Conservation (phyloP, 768 basidiomycete genomes). For the Lentinula aciculospora region DNA sequence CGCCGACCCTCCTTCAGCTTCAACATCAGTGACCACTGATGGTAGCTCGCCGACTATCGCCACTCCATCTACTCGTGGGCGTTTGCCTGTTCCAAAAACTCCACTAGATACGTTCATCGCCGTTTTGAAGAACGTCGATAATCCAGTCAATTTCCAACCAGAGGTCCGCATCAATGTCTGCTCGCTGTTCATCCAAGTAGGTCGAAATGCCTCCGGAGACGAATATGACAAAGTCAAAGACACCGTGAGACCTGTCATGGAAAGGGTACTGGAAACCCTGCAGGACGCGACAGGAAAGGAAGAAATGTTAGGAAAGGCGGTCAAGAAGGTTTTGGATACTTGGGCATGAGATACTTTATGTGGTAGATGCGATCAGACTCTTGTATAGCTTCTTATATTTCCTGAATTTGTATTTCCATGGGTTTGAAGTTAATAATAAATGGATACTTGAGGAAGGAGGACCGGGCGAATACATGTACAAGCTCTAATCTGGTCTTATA, state of each 20-base stretch:
- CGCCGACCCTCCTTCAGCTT: constrained; percentile 28
- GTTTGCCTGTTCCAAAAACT: constrained; percentile 40
- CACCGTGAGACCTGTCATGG: constrained; percentile 41
- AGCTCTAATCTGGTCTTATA: too few relatives aligned
- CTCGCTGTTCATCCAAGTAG: constrained; percentile 61
- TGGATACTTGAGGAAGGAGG: too few relatives aligned
- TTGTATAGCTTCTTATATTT: neutral
- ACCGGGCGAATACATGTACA: too few relatives aligned
- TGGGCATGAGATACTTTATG: constrained; percentile 27
- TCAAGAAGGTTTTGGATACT: constrained; percentile 32
- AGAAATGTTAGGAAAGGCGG: constrained; percentile 34
- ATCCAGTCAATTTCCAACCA: constrained; percentile 53
- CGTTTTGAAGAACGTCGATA: constrained; percentile 54
- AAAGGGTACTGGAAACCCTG: constrained; percentile 35
- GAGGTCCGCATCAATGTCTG: constrained; percentile 79
- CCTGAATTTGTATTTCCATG: neutral
- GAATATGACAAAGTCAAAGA: constrained; percentile 47
- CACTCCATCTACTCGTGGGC: constrained; percentile 29
- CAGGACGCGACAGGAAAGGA: constrained; percentile 31
- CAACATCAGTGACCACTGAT: constrained; percentile 38
- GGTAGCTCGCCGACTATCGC: constrained; percentile 42
- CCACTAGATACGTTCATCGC: constrained; percentile 65
- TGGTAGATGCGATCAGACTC: neutral
- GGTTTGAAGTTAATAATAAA: too few relatives aligned
- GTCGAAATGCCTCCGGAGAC: constrained; percentile 43